Conservation (phyloP, 2,329 filamentous ascomycete genomes). For the Fusarium proliferatum region DNA sequence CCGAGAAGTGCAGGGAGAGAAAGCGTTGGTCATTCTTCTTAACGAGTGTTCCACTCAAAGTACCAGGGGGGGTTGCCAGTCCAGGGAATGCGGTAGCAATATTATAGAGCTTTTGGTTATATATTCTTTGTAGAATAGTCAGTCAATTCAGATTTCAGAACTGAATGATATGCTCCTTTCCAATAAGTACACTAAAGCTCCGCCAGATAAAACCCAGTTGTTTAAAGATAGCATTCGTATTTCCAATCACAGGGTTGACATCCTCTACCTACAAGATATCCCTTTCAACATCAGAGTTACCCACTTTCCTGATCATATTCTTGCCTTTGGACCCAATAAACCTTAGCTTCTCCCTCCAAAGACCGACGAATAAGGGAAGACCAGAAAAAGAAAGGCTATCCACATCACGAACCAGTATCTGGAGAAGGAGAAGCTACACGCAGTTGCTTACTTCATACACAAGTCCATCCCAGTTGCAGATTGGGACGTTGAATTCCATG, state of each 20-base stretch:
- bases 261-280: accelerated
- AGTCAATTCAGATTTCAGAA: too few species aligned
- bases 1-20: neutral
- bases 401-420: neutral
- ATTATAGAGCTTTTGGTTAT: neutral
- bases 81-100: neutral
- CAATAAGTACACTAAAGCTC: too few species aligned
- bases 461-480: neutral
- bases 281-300: neutral
- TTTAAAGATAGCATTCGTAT: neutral
- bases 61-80: neutral
- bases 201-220: neutral
- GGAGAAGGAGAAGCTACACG: neutral
- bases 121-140: too few species aligned
- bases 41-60: neutral
- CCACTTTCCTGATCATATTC: neutral
- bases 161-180: too few species aligned
- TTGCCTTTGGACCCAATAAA: neutral
- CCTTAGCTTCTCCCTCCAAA: neutral
- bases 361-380: accelerated
- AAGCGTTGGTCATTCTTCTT: neutral
- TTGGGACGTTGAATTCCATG: neutral
- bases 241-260: neutral
- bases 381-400: neutral
- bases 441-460: neutral